Evolutionary conservation across 2,329 filamentous ascomycete species (phyloP), one percentile per base, ranked within the genome.

Genomic region (Paecilomyces niveus): DNA sequence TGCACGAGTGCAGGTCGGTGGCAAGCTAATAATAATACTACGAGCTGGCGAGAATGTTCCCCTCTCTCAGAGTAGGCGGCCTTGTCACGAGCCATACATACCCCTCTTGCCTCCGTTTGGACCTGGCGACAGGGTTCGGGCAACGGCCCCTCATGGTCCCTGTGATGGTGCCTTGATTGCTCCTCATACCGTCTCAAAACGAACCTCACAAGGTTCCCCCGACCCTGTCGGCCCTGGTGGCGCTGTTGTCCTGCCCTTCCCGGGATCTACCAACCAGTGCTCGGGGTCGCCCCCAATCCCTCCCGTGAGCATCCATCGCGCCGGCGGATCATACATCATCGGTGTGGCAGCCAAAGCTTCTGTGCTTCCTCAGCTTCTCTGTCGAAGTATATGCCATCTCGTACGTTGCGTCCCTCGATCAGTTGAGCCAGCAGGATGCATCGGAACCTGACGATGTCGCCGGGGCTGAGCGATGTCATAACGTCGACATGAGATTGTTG

Each of bases 71-170:
- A n/a, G n/a, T 29, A 7, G 26, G 7, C 26, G 3, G 26, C 26
- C 26, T 29, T 29, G 26, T 29, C 26, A 29, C 26, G 26, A 29
- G 26, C 26, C 26, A 29, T 29, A 2, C 2, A 3, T 29, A 29
- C 26, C 26, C 26, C 26, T 29, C 26, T 29, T 29, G 26, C 7
- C 24, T 5, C 24, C 5, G 3, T 3, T 26, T 26, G 24, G 24
- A 3, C 24, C 24, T 26, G 24, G 24, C 24, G 24, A 26, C 24
- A 3, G 24, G 24, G 5, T 5, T 3, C 26, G 22, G 22, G 22
- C 22, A 22, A 35, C 33, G 13, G 35, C 35, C 84, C 29, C 24
- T 52, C 49, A 24, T 18, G 49, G 18, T 52, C 21, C 35, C 35
- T 45, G 13, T 45, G 35, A 18, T 45, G 13, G 35, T 45, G 26